Percentiles rank a stretch among this genome's conserved stretches.
Conservation (phyloP, 352 stramenopile genomes). For the Phytophthora melonis region DNA sequence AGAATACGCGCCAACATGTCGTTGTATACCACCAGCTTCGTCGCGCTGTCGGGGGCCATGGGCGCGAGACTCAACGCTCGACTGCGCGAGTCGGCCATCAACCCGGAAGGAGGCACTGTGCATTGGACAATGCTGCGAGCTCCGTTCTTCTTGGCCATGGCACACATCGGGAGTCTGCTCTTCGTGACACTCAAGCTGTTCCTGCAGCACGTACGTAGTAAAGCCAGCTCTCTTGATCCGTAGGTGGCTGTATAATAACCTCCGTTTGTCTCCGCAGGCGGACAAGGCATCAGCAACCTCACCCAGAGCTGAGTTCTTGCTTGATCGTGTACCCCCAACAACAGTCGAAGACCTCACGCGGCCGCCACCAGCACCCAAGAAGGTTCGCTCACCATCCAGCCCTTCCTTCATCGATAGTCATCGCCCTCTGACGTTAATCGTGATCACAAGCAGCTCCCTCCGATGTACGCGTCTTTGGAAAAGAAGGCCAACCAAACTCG, state of each 20-base stretch:
- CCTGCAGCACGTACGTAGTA: constrained; percentile 65
- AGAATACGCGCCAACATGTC: constrained; percentile 62
- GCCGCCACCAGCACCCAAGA: constrained; percentile 42
- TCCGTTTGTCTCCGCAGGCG: constrained; percentile 28
- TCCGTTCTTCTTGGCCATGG: constrained; percentile 68
- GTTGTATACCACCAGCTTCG: constrained; percentile 58
- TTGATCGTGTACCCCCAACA: constrained; percentile 15
- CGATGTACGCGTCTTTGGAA: constrained; percentile 22
- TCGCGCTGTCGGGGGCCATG: constrained; percentile 62
- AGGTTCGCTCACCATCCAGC: constrained; percentile 15
- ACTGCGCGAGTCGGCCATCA: constrained; percentile 76
- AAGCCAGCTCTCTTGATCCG: background rate
- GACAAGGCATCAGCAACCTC: constrained; percentile 32
- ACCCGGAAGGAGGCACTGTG: constrained; percentile 76
- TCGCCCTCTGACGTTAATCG: background rate
- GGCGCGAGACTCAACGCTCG: constrained; percentile 78
- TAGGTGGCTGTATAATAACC: background rate
- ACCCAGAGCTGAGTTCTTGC: constrained; percentile 2
- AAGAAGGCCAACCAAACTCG: constrained; percentile 36
- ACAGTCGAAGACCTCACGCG: constrained; percentile 52
- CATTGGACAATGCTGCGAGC: constrained; percentile 77
- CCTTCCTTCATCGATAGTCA: too few species aligned
- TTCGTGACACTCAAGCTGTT: constrained; percentile 81
- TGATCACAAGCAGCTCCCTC: constrained; percentile 18
- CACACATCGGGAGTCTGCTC: constrained; percentile 69